Evolutionary conservation across 208 protist genomes (phyloP).

Genomic region (Lotmaria passim): DNA sequence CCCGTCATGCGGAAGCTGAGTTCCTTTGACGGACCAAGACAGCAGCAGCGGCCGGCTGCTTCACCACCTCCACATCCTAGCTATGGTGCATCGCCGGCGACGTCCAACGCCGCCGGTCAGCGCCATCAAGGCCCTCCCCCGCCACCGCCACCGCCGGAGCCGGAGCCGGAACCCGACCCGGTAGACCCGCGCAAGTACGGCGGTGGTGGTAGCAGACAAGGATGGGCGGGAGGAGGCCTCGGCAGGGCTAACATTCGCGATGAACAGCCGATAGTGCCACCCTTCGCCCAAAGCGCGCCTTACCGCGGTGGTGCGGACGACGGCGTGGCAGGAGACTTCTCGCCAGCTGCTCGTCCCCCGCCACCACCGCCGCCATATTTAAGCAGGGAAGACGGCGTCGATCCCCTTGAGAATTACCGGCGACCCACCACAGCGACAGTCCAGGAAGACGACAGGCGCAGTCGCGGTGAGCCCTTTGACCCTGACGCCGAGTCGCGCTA

Average conservation of each 20-base stretch:
- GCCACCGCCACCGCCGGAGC: constrained; percentile 21
- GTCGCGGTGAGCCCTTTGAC: neutral
- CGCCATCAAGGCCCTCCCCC: constrained; percentile 3
- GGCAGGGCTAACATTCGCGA: constrained; percentile 1
- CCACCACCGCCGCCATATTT: constrained; percentile 24
- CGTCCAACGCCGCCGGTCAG: neutral
- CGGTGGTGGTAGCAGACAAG: no score
- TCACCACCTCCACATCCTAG: neutral
- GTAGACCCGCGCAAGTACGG: neutral
- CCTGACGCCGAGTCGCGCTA: constrained; percentile 17
- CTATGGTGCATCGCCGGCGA: neutral
- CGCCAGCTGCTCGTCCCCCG: constrained; percentile 6
- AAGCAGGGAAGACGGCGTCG: neutral
- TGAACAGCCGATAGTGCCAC: neutral
- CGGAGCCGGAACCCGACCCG: neutral
- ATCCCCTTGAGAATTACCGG: constrained; percentile 20
- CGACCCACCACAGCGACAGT: neutral
- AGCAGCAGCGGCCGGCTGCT: neutral
- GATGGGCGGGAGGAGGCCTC: neutral
- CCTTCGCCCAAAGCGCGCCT: neutral
- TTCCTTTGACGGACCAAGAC: constrained; percentile 33
- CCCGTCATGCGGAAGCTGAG: constrained; percentile 47
- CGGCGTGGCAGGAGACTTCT: neutral
- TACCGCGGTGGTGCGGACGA: neutral
- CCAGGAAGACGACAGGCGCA: neutral